Evolutionary conservation across 768 basidiomycete species (phyloP).

Genomic region (Suillus subluteus): DNA sequence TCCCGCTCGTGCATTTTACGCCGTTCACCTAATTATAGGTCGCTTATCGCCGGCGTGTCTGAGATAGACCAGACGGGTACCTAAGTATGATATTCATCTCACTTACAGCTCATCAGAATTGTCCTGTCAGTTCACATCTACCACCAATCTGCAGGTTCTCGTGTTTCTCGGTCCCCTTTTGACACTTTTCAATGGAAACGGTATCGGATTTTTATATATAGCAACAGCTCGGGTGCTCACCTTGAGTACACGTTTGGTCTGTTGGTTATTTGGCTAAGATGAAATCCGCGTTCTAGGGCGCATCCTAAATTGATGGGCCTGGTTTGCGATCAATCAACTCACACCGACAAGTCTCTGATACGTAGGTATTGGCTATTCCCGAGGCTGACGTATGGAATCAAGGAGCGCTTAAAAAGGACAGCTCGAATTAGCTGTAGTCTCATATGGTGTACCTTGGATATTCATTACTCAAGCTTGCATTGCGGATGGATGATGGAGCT

Average conservation of each 20-base stretch:
- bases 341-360: background rate
- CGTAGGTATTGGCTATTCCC: background rate
- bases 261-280: background rate
- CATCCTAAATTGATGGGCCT: background rate
- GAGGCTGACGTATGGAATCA: background rate
- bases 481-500: background rate
- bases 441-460: constrained; percentile 1
- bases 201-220: background rate
- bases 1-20: background rate
- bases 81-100: background rate
- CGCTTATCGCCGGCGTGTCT: constrained; percentile 5
- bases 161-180: background rate
- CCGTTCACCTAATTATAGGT: background rate
- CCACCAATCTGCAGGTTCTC: background rate
- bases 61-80: background rate
- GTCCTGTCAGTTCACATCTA: background rate
- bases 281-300: background rate
- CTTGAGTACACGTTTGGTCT: background rate
- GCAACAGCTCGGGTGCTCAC: background rate
- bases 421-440: background rate
- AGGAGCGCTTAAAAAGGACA: no score
- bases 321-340: background rate
- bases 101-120: background rate
- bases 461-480: background rate
- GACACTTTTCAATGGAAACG: background rate